Percentiles rank a stretch among this genome's conserved stretches.
Conservation (phyloP, 2,329 filamentous ascomycete genomes). For the Microdochium paspali region DNA sequence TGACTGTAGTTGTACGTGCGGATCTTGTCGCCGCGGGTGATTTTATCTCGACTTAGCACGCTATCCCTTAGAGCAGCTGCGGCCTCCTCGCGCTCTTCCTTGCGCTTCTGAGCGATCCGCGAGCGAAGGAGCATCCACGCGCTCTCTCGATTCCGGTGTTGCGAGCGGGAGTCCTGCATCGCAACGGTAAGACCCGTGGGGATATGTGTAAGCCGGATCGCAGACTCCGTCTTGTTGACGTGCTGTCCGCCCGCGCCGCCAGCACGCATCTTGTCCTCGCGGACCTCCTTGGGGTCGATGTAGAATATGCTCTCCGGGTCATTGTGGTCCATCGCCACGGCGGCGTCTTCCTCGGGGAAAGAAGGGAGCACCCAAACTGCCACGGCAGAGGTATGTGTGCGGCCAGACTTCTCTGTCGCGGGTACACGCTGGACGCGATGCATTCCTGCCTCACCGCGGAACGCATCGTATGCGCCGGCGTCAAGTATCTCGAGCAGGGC, state of each 20-base stretch:
- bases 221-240: constrained; percentile 97
- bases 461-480: constrained; percentile 67
- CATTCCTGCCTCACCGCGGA: constrained; percentile 86
- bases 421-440: constrained; percentile 93
- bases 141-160: constrained; percentile 77
- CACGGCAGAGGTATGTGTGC: constrained; percentile 88
- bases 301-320: constrained; percentile 90
- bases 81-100: constrained; percentile 78
- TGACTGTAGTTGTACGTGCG: constrained; percentile 76
- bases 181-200: constrained; percentile 80
- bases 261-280: constrained; percentile 81
- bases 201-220: constrained; percentile 82
- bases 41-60: constrained; percentile 69
- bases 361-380: constrained; percentile 87
- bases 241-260: constrained; percentile 92
- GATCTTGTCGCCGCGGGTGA: constrained; percentile 89
- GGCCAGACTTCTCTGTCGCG: constrained; percentile 80
- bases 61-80: constrained; percentile 65
- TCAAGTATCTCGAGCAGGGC: constrained; percentile 77
- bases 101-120: constrained; percentile 67
- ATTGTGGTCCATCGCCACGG: constrained; percentile 48
- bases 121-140: constrained; percentile 82
- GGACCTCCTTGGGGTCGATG: constrained; percentile 74
- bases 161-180: constrained; percentile 88
- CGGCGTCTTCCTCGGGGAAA: constrained; percentile 45